Base-by-base conservation (phyloP, 2,329 filamentous ascomycete species). In the Alternaria sp. region DNA sequence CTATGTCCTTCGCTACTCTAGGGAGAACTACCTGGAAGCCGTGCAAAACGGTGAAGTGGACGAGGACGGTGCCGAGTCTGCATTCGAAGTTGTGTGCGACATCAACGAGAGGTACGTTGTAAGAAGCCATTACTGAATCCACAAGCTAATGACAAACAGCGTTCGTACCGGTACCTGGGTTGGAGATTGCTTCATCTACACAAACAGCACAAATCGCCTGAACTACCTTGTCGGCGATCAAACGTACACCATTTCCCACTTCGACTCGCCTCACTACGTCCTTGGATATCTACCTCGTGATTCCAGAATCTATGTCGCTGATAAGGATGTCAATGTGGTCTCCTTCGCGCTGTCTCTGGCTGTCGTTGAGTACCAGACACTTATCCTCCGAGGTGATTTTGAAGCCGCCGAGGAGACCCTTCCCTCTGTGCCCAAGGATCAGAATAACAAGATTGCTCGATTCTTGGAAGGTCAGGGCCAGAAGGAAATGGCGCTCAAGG, bases 171-270 rank as follows among this genome's bases (percentile, higher is more conserved):
- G 95, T 72, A 92, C 97, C 83, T 99, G 96, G 96, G 92, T 99
- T 61, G 96, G 96, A 66, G 96, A 99, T 83, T 97, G 95, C 84
- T 97, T 99, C 86, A 94, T 98, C 79, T 99, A 98, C 86, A 97
- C 96, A 59, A 98, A 97, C 86, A 92, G 88, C 80, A 97, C 94
- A 10, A 97, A 98, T 85, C 92, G 96, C 66, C 86, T 99, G 64
- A 98, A 98, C 85, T 98, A 98, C 83, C 89, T 99, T 21, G 95
- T 99, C 13, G 96, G 96, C 69, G 96, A 98, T 82, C 94, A 98
- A 83, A 97, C 93, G 13, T 97, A 98, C 85, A 97, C 95, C 4
- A 92, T 99, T 69, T 96, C 94, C 12, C 95, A 98, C 82, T 98
- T 97, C 75, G 96, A 99, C 81, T 91, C 94, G 78, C 89, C 93